Percentiles rank a stretch among this genome's conserved stretches.
phyloP scores from a whole-genome alignment of 2,329 filamentous ascomycete genomes.

The Emergomyces orientalis region DNA sequence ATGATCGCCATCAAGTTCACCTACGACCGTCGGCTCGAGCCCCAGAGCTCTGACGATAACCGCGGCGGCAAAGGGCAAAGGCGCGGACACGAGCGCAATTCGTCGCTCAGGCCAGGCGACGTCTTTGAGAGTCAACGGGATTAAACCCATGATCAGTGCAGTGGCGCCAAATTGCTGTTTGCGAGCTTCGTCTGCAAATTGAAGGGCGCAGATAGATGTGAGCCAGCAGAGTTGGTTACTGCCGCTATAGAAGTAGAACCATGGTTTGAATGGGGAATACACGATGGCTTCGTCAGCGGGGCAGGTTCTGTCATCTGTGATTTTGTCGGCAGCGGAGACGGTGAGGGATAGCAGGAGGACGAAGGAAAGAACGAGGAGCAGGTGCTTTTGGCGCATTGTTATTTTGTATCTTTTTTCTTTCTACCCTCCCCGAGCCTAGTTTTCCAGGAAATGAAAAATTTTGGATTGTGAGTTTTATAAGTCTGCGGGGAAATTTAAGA shows the following conservation, averaged over 20 bases:
- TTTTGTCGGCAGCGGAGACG: neutral
- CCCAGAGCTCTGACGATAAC: slow-evolving; percentile 22
- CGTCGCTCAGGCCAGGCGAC: slow-evolving; percentile 26
- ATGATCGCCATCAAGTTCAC: slow-evolving; percentile 10
- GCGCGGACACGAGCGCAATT: slow-evolving; percentile 18
- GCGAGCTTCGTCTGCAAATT: slow-evolving; percentile 20
- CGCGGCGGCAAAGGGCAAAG: slow-evolving; percentile 16
- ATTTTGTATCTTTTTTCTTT: neutral
- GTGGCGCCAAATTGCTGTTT: slow-evolving; percentile 28
- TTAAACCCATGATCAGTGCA: slow-evolving; percentile 26
- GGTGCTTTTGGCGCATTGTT: neutral
- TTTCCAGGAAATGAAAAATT: neutral
- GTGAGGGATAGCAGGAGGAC: slow-evolving; percentile 3
- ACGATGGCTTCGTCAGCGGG: slow-evolving; percentile 43
- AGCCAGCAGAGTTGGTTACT: slow-evolving; percentile 22
- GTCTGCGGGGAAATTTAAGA: too few relatives aligned
- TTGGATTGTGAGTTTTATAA: neutral
- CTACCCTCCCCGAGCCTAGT: neutral
- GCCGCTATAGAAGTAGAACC: slow-evolving; percentile 8
- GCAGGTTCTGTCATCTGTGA: slow-evolving; percentile 13
- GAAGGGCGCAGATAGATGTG: slow-evolving; percentile 22
- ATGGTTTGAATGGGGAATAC: slow-evolving; percentile 31
- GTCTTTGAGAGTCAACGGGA: slow-evolving; percentile 26
- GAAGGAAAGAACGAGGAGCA: neutral
- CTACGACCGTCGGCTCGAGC: slow-evolving; percentile 15